phyloP scores from a whole-genome alignment of 202 grass and related monocot genomes.

The Tripidium arundinaceum region DNA sequence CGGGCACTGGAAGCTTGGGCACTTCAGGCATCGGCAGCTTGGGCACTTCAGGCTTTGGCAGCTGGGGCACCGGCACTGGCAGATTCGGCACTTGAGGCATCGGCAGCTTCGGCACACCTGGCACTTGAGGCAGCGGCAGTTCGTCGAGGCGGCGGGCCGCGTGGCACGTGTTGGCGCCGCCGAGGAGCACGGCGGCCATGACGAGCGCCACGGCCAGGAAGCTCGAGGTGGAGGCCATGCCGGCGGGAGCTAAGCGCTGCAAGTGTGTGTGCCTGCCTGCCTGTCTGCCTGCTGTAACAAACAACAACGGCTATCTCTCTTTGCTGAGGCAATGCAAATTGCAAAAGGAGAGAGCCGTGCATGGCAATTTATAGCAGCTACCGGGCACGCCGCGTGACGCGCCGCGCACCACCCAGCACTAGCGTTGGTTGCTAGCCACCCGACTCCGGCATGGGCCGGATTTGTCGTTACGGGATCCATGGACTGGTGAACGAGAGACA shows the following conservation, averaged over 20 bases:
- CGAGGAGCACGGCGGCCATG: slow-evolving; percentile 4
- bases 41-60: neutral
- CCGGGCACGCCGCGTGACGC: neutral
- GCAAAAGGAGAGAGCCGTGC: neutral
- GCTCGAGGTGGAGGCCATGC: slow-evolving; percentile 38
- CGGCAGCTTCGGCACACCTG: neutral
- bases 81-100: neutral
- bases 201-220: slow-evolving; percentile 19
- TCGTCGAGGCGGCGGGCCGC: slow-evolving; percentile 45
- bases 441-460: slow-evolving; percentile 9
- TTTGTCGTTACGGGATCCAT: neutral
- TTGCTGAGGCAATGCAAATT: neutral
- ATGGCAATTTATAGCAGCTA: slow-evolving; percentile 30
- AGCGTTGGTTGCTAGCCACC: slow-evolving; percentile 4
- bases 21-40: neutral
- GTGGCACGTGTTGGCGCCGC: slow-evolving; percentile 1
- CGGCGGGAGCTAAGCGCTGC: too few species aligned
- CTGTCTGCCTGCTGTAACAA: neutral
- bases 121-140: neutral
- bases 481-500: neutral
- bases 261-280: too few species aligned
- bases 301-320: too few species aligned
- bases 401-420: neutral
- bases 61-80: neutral
- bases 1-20: too few species aligned